phyloP scores from a whole-genome alignment of 108 stramenopile genomes.

The Fistulifera pelliculosa region DNA sequence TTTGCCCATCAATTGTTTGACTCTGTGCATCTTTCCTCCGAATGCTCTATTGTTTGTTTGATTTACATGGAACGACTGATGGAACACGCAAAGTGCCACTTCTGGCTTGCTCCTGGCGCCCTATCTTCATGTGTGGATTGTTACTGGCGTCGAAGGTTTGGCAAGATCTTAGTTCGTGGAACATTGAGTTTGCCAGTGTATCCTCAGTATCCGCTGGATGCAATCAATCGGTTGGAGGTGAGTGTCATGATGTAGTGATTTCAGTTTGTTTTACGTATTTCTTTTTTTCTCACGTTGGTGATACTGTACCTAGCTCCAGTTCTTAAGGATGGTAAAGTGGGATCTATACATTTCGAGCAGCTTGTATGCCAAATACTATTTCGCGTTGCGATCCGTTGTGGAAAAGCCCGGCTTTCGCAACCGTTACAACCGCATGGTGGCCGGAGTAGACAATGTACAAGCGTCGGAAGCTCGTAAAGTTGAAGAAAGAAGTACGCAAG shows the following conservation, averaged over 20 bases:
- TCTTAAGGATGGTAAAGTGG: conserved; percentile 89
- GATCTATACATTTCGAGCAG: conserved; percentile 92
- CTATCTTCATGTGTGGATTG: conserved; percentile 91
- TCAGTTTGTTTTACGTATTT: no score
- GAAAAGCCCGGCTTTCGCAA: conserved; percentile 84
- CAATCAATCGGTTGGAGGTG: conserved; percentile 87
- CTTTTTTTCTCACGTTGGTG: no score
- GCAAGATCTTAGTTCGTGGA: conserved; percentile 98
- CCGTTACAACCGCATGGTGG: conserved; percentile 59
- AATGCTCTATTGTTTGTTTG: conserved; percentile 96
- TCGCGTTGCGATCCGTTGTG: conserved; percentile 88
- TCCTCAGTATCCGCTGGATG: conserved; percentile 88
- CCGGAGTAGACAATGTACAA: conserved; percentile 67
- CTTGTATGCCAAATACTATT: conserved; percentile 99
- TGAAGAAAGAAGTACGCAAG: conserved; percentile 54
- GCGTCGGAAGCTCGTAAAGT: conserved; percentile 74
- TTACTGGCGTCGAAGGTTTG: conserved; percentile 98
- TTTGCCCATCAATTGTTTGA: conserved; percentile 89
- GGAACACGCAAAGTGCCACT: conserved; percentile 92
- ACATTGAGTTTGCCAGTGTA: conserved; percentile 95
- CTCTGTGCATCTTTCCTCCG: conserved; percentile 86
- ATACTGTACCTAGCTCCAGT: conserved; percentile 18
- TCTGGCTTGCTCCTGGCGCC: conserved; percentile 88
- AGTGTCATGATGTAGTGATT: no score
- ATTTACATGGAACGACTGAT: conserved; percentile 97